Percentiles rank a stretch among this genome's conserved stretches.
phyloP scores from a whole-genome alignment of 208 protist species.

The Trypanosoma scelopori region DNA sequence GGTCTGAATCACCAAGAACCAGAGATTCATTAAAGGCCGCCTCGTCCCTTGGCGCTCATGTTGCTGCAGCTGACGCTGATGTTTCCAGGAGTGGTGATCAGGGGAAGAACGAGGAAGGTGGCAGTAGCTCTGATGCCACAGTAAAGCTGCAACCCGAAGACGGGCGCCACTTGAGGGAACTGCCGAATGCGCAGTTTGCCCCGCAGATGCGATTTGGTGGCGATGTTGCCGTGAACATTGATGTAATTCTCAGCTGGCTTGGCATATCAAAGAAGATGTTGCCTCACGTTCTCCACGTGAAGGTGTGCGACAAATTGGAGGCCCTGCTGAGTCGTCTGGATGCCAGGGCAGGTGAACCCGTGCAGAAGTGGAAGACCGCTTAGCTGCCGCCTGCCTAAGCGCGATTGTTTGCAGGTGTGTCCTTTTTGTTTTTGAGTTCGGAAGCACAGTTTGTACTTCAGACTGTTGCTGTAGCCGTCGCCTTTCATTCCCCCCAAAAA shows the following conservation, averaged over 20 bases:
- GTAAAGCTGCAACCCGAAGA: constrained; percentile 18
- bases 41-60: no score
- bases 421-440: no score
- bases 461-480: no score
- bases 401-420: no score
- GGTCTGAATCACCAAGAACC: neutral
- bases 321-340: constrained; percentile 36
- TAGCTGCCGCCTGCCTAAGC: no score
- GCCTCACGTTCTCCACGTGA: constrained; percentile 64
- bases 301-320: constrained; percentile 74
- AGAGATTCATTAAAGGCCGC: neutral
- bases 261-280: constrained; percentile 87
- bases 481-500: no score
- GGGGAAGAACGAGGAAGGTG: no score
- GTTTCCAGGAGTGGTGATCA: no score
- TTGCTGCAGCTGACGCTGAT: no score
- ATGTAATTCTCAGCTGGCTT: constrained; percentile 89
- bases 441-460: no score
- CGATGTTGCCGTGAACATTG: constrained; percentile 85
- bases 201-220: constrained; percentile 88
- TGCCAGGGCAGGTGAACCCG: constrained; percentile 38
- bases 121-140: neutral
- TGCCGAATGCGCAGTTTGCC: constrained; percentile 68
- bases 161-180: constrained; percentile 45
- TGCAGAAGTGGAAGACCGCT: neutral